Evolutionary conservation across 352 stramenopile genomes (phyloP).

Genomic region (Globisporangium yorkense): DNA sequence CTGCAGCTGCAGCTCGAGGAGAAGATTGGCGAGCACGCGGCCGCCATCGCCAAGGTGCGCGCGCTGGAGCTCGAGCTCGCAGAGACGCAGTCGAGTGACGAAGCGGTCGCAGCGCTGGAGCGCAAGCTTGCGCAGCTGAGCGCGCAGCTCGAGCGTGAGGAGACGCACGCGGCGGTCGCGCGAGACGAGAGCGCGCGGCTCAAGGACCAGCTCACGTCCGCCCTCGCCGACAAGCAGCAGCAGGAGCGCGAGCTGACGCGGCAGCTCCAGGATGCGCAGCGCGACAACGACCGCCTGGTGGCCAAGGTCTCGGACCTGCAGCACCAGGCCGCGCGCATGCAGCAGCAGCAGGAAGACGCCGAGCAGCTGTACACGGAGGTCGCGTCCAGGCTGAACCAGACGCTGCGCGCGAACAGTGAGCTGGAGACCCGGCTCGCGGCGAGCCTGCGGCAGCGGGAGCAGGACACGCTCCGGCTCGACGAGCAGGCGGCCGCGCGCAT

Average conservation of each 20-base stretch:
- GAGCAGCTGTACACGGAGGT: conserved; percentile 54
- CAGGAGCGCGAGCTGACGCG: conserved; percentile 31
- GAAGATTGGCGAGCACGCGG: conserved; percentile 40
- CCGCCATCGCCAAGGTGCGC: conserved; percentile 38
- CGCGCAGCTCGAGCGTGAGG: conserved; percentile 27
- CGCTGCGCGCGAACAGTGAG: conserved; percentile 25
- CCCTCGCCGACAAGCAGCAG: conserved; percentile 45
- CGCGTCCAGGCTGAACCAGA: conserved; percentile 54
- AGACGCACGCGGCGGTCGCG: conserved; percentile 40
- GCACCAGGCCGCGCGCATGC: conserved; percentile 30
- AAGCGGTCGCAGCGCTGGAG: conserved; percentile 25
- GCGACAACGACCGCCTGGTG: conserved; percentile 21
- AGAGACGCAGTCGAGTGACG: conserved; percentile 13
- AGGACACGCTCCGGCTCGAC: neutral
- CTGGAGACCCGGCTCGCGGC: conserved; percentile 11
- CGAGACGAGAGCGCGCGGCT: conserved; percentile 53
- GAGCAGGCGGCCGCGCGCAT: neutral
- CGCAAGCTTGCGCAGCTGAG: conserved; percentile 23
- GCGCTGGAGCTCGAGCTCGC: conserved; percentile 48
- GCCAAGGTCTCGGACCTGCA: conserved; percentile 38
- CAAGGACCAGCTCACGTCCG: conserved; percentile 33
- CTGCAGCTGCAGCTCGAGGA: conserved; percentile 46
- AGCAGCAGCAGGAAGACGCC: conserved; percentile 52
- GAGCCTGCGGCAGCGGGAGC: conserved; percentile 1
- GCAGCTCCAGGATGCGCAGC: conserved; percentile 13